These are phyloP conservation scores for Chondrus crispus DNA, from an alignment of 23 red algal genomes.

Conservation along the genomic window DNA sequence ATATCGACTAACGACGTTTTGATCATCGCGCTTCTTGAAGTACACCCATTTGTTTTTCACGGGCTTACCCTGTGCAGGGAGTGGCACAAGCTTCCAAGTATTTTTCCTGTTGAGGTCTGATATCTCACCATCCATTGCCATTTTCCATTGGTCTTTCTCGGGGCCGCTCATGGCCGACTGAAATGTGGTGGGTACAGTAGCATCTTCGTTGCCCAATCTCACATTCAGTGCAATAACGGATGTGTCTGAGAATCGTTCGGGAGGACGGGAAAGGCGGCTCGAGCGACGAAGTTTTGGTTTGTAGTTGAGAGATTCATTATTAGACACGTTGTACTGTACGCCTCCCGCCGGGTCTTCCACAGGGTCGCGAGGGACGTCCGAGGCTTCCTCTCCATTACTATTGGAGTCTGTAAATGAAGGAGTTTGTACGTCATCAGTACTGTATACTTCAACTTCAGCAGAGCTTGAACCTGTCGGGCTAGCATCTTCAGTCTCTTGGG, in stretches of 20 bases:
- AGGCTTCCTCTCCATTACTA: too few species aligned
- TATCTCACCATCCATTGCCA: background rate
- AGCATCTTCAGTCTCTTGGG: too few species aligned
- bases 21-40: background rate
- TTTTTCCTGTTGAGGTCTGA: background rate
- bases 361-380: too few species aligned
- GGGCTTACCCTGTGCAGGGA: background rate
- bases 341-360: too few species aligned
- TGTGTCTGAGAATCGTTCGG: background rate
- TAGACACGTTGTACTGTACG: too few species aligned
- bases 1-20: background rate
- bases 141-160: background rate
- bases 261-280: background rate
- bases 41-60: background rate
- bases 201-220: background rate
- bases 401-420: too few species aligned
- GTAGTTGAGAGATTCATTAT: too few species aligned
- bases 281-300: background rate
- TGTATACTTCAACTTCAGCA: too few species aligned
- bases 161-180: background rate
- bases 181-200: background rate
- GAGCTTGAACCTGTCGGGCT: too few species aligned
- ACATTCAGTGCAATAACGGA: background rate
- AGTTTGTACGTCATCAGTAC: too few species aligned
- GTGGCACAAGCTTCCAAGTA: background rate